Evolutionary conservation across 2,329 filamentous ascomycete species (phyloP), one percentile per base, ranked within the genome.

Genomic region (Botrytis squamosa): DNA sequence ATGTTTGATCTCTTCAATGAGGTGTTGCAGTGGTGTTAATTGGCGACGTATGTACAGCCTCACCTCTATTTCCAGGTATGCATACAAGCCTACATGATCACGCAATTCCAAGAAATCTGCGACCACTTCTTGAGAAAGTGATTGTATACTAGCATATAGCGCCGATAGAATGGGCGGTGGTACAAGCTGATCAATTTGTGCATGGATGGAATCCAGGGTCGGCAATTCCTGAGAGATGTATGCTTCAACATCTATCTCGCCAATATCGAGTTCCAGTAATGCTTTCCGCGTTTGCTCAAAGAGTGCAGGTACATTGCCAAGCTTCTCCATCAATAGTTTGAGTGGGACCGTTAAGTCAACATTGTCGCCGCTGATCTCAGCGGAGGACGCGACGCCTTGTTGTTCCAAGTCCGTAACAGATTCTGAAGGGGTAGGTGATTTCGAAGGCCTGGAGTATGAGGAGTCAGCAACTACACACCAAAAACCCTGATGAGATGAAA

Each of bases 1-100:
- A 18, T 57, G 36, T 69, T 42, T 69, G 66, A 68, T 42, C 49
- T 68, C 65, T 42, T 10, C 25, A 29, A 10, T 52, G 49, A 68
- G 65, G 3, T 33, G 29, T 68, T 57, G 49, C 25, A 68, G n/a
- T 22, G 36, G 46, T 29, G 49, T 22, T 3, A 57, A 36, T 12
- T 57, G 65, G 16, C n/a, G 25, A 16, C 38, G 20, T 4, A 16
- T 18, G 42, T 68, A 68, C 12, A 29, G 5, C 4, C 55, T 25
- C 9, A 57, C 16, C 25, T 57, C 65, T 33, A 25, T 33, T 3
- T 55, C 25, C 5, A 55, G 1, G 12, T 16, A 5, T 68, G 22
- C 16, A 42, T 38, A 4, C 14, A 42, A 14, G 14, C 40, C 49
- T 20, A 22, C 5, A 42, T 6, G 40, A 22, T 12, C 4, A 57